phyloP scores from a whole-genome alignment of 805 yeast species.

The Alloascoidea africana region DNA sequence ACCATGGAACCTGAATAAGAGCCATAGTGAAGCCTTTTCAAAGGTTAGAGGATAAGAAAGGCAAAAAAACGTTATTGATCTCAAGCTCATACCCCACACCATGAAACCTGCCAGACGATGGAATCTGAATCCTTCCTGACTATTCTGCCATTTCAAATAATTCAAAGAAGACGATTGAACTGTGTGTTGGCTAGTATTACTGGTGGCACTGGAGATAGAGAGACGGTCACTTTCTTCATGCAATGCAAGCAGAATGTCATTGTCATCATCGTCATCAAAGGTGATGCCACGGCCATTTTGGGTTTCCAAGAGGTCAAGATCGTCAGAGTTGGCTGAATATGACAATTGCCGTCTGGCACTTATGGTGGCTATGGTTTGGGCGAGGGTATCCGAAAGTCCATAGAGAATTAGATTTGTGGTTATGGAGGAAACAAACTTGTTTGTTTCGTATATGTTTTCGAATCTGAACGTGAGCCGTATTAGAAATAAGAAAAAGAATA shows the following conservation, averaged over 20 bases:
- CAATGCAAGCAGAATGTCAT: background rate
- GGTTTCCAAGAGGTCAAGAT: slow-evolving; percentile 15
- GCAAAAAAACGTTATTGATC: background rate
- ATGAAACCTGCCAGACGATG: slow-evolving; percentile 55
- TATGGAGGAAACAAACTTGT: slow-evolving; percentile 48
- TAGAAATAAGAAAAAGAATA: background rate
- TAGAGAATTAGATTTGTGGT: slow-evolving; percentile 52
- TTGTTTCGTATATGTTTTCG: slow-evolving; percentile 27
- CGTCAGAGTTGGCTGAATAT: slow-evolving; percentile 8
- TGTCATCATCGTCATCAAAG: slow-evolving; percentile 14
- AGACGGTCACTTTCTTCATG: slow-evolving; percentile 10
- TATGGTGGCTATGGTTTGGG: slow-evolving; percentile 36
- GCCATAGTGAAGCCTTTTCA: slow-evolving; percentile 38
- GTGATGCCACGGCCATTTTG: slow-evolving; percentile 17
- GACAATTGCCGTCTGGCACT: slow-evolving; percentile 7
- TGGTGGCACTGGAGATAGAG: slow-evolving; percentile 15
- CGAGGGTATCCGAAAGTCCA: slow-evolving; percentile 64
- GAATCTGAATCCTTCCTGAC: too few species aligned
- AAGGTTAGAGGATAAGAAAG: background rate
- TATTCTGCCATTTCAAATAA: too few species aligned
- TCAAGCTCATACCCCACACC: slow-evolving; percentile 34
- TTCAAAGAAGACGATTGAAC: slow-evolving; percentile 9
- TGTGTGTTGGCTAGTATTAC: slow-evolving; percentile 5
- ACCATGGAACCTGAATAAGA: slow-evolving; percentile 67
- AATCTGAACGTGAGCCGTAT: background rate